Evolutionary conservation across 2,329 filamentous ascomycete genomes (phyloP).

Genomic region (Hortaea werneckii): DNA sequence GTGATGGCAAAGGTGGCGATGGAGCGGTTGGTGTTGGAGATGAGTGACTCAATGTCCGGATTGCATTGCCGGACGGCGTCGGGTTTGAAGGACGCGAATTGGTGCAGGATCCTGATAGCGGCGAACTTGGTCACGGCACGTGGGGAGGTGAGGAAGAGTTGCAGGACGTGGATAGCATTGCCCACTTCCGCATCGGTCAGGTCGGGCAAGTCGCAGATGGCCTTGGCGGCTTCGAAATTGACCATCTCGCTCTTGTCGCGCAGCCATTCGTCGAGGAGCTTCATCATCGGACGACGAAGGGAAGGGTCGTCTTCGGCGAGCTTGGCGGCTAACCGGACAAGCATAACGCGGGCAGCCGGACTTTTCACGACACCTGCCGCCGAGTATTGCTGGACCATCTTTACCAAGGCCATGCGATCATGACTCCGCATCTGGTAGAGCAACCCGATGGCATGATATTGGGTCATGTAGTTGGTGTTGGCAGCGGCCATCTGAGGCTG

Average conservation of each 20-base stretch:
- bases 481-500: conserved; percentile 51
- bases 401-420: conserved; percentile 95
- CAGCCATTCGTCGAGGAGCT: conserved; percentile 90
- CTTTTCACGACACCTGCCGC: conserved; percentile 87
- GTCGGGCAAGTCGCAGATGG: conserved; percentile 89
- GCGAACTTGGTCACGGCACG: conserved; percentile 95
- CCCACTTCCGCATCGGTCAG: conserved; percentile 84
- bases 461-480: conserved; percentile 92
- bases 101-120: conserved; percentile 89
- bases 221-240: conserved; percentile 97
- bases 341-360: conserved; percentile 81
- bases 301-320: conserved; percentile 86
- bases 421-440: conserved; percentile 96
- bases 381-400: conserved; percentile 99
- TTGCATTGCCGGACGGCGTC: conserved; percentile 88
- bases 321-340: conserved; percentile 86
- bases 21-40: conserved; percentile 92
- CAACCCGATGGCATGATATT: conserved; percentile 96
- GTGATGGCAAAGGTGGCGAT: conserved; percentile 98
- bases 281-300: conserved; percentile 91
- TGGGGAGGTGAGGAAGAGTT: conserved; percentile 92
- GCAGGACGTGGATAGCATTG: conserved; percentile 87
- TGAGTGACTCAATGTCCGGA: conserved; percentile 91
- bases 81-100: conserved; percentile 94
- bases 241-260: conserved; percentile 99